Base-by-base conservation (phyloP, 1,284 basidiomycete genomes). In the Naganishia sp. region DNA sequence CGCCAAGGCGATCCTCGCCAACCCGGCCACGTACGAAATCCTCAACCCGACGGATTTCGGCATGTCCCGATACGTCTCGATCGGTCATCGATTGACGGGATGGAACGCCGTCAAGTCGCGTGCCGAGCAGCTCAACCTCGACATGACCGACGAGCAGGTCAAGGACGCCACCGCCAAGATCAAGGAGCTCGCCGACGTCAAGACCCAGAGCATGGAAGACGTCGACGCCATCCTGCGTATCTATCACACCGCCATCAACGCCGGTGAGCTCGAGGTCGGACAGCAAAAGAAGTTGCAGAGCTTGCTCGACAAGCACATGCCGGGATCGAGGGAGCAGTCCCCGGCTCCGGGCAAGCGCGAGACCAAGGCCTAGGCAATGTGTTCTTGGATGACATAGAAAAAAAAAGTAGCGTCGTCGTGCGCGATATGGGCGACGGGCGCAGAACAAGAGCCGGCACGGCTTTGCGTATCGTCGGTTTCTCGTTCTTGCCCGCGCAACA, bases 1-100 rank as follows among this genome's bases (percentile, higher is more conserved):
- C 81, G 96, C 96, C 83, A 99, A 99, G 86, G 96, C 96, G 49
- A 99, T 99, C 81, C 87, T 99, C 66, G 98, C 98, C 84, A 99
- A 99, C 85, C 96, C 96, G 1, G 92, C 90, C 75, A 99, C 96
- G 11, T 99, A 99, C 75, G 82, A 83, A 77, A 83, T 83, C 67
- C 81, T 85, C 69, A 96, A 90, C 87, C 96, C 92, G 56, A 92
- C 95, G 80, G 95, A 99, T 83, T 99, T 99, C 77, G 95, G 95
- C 73, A 86, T 99, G 79, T 94, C 89, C 31, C 88, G 96, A 76
- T 99, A 99, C 79, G 95, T 99, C 72, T 95, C 94, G 50, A 99
- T 99, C 75, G 96, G 95, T 42, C 66, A 67, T 28, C 52, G 66
- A 41, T 47, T 67, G 46, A 67, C 66, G n/a, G 66, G 66, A 61